phyloP scores from a whole-genome alignment of 495 filamentous ascomycete genomes.

The Penicillium maclennaniae region DNA sequence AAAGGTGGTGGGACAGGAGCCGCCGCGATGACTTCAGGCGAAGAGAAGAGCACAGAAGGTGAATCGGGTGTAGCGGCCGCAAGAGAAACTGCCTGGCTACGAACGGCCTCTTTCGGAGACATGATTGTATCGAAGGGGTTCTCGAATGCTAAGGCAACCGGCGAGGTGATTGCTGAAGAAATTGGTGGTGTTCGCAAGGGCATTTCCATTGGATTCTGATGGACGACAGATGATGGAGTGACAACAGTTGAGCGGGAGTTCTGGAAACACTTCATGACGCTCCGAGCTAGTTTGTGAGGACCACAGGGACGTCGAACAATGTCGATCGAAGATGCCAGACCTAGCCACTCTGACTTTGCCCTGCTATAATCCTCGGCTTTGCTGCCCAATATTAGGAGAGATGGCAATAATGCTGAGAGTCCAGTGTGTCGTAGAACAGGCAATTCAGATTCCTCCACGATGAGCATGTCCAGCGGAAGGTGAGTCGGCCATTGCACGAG shows the following conservation, averaged over 20 bases:
- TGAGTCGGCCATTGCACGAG: conserved; percentile 35
- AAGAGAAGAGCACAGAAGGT: conserved; percentile 7
- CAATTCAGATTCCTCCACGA: conserved; percentile 40
- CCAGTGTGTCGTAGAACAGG: conserved; percentile 14
- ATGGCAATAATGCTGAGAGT: conserved; percentile 20
- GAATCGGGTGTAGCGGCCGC: neutral
- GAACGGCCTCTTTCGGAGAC: neutral
- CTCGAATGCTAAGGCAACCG: neutral
- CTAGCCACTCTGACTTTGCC: conserved; percentile 28
- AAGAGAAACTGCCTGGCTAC: neutral
- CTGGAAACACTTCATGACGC: conserved; percentile 37
- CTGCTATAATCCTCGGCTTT: conserved; percentile 30
- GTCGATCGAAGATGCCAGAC: conserved; percentile 34
- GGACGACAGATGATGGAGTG: conserved; percentile 7
- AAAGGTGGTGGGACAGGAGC: conserved; percentile 11
- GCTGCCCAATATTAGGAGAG: conserved; percentile 37
- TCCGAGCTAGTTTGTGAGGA: conserved; percentile 61
- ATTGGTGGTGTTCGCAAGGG: conserved; percentile 9
- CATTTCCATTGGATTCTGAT: conserved; percentile 15
- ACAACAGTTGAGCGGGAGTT: conserved; percentile 14
- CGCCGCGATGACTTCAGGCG: conserved; percentile 8
- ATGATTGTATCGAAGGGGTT: neutral
- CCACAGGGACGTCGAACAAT: conserved; percentile 55
- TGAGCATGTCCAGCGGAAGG: conserved; percentile 33
- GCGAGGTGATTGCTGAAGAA: neutral